Conservation (phyloP, 352 stramenopile genomes). For the Phytophthora pini region DNA sequence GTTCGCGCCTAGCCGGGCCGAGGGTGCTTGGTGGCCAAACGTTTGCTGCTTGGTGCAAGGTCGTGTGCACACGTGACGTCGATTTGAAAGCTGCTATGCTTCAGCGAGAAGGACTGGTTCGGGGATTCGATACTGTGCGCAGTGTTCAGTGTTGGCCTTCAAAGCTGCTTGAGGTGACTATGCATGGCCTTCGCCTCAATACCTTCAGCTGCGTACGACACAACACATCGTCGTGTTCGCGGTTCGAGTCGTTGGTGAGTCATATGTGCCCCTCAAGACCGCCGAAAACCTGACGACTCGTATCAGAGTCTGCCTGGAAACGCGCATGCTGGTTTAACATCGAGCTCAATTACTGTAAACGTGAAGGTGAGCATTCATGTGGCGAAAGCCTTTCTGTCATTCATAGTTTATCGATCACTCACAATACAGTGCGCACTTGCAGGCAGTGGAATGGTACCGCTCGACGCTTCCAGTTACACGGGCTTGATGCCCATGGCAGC, state of each 20-base stretch:
- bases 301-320: neutral
- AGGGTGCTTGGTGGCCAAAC: slow-evolving; percentile 5
- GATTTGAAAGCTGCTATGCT: slow-evolving; percentile 6
- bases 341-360: neutral
- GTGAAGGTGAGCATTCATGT: neutral
- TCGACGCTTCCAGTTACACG: slow-evolving; percentile 37
- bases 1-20: slow-evolving; percentile 5
- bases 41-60: slow-evolving; percentile 18
- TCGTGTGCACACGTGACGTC: neutral
- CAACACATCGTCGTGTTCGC: neutral
- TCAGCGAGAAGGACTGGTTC: neutral
- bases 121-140: neutral
- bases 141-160: too few species aligned
- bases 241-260: neutral
- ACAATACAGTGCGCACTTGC: neutral
- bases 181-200: neutral
- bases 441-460: neutral
- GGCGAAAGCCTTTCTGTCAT: neutral
- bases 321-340: slow-evolving; percentile 4
- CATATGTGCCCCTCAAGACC: neutral
- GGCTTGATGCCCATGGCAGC: slow-evolving; percentile 57
- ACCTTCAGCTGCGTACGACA: too few species aligned
- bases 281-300: slow-evolving; percentile 2
- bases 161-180: neutral
- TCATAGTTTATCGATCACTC: neutral